A percentile compares a stretch with the other conserved stretches of the same genome.
Evolutionary conservation across 495 filamentous ascomycete species (phyloP).

Genomic region (Hypoxylon subgilvum): DNA sequence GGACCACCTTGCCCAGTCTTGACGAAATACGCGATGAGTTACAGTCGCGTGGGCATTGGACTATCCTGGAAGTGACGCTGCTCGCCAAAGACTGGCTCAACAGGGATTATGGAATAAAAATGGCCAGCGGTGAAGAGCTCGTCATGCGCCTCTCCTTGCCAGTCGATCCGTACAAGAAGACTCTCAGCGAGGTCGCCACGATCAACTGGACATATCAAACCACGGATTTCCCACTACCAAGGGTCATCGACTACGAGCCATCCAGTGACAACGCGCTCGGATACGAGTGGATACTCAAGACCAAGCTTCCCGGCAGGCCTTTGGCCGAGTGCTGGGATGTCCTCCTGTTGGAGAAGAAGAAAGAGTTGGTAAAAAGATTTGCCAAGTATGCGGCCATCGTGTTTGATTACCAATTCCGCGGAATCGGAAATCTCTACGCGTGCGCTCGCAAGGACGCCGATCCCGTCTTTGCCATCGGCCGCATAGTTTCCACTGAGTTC

Average conservation of each 20-base stretch:
- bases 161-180: too few species aligned
- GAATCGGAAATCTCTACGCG: conserved; percentile 49
- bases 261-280: conserved; percentile 54
- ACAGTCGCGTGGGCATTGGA: too few species aligned
- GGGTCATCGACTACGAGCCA: conserved; percentile 55
- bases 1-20: too few species aligned
- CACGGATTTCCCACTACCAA: too few species aligned
- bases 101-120: too few species aligned
- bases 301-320: conserved; percentile 50
- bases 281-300: conserved; percentile 68
- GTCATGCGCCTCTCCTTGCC: too few species aligned
- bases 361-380: conserved; percentile 43
- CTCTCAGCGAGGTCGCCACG: too few species aligned
- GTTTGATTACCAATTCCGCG: conserved; percentile 40
- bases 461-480: conserved; percentile 28
- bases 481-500: conserved; percentile 45
- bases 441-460: neutral
- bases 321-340: conserved; percentile 51
- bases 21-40: too few species aligned
- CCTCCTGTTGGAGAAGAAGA: conserved; percentile 46
- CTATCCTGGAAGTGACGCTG: too few species aligned
- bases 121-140: too few species aligned
- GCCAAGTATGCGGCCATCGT: conserved; percentile 46
- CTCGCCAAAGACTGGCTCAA: too few species aligned
- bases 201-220: too few species aligned